Conservation (phyloP, 1,284 basidiomycete species). For the Singerocomus inundabilis region DNA sequence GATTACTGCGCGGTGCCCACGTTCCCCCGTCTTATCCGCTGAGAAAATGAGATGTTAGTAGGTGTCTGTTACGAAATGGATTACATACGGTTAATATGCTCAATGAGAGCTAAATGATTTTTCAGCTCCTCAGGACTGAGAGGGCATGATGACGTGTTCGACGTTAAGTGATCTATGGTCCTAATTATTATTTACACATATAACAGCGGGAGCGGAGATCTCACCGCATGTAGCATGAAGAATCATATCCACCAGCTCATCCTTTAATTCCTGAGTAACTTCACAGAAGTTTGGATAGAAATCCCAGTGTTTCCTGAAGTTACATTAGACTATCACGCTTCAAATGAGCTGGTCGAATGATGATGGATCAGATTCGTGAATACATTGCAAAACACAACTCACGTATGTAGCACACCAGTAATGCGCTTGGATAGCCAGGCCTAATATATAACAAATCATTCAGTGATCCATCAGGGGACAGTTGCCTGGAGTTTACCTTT, state of each 20-base stretch:
- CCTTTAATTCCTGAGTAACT: slow-evolving; percentile 37
- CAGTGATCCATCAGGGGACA: neutral
- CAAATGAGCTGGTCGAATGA: neutral
- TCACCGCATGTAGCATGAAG: slow-evolving; percentile 49
- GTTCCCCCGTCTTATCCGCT: slow-evolving; percentile 11
- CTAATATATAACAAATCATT: slow-evolving; percentile 29
- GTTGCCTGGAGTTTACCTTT: slow-evolving; percentile 22
- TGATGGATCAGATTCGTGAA: slow-evolving; percentile 13
- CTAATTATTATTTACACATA: neutral
- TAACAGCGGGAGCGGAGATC: slow-evolving; percentile 3
- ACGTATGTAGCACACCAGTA: slow-evolving; percentile 45
- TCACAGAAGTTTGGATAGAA: slow-evolving; percentile 46
- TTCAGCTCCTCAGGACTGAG: slow-evolving; percentile 21
- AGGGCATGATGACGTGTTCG: slow-evolving; percentile 28
- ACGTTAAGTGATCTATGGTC: slow-evolving; percentile 31
- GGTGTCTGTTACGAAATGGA: neutral
- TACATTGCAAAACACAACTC: neutral
- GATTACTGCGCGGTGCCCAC: slow-evolving; percentile 30
- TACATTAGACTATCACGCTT: slow-evolving; percentile 4
- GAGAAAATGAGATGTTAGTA: neutral
- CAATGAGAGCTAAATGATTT: slow-evolving; percentile 21
- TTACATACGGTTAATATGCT: slow-evolving; percentile 26
- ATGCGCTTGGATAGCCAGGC: slow-evolving; percentile 46
- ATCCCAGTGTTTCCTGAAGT: slow-evolving; percentile 49
- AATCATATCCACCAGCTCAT: slow-evolving; percentile 48